Base-by-base conservation (phyloP, 805 yeast genomes). In the Henningerozyma blattae region DNA sequence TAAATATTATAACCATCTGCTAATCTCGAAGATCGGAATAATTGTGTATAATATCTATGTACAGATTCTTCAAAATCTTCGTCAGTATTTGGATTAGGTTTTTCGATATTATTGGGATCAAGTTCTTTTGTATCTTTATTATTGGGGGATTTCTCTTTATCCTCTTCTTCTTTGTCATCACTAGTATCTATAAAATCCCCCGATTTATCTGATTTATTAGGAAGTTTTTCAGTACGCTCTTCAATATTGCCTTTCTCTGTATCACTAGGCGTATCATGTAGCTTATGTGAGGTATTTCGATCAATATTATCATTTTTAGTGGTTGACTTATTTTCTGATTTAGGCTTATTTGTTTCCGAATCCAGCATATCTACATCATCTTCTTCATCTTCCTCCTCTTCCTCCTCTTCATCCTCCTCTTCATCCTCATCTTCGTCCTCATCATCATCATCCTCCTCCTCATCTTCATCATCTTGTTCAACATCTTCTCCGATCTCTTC, bases 1-100 rank as follows among this genome's bases (percentile, higher is more conserved):
- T 72, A 65, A 2, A 89, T 74, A 37, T 82, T 93, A 44, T 76
- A 75, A 1, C 70, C 59, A 3, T 67, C 62, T 7, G 84, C 75
- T 0, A 58, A 33, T 34, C 62, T 58, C 1, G 81, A 72, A 19
- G 70, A 70, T n/a, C 53, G 45, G 2, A 49, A 42, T 15, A 65
- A 46, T 7, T 50, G 52, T n/a, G 45, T 42, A 28, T 56, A 54
- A 29, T 54, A 51, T 9, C 56, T 52, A 34, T 60, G 53, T n/a
- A 55, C 41, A 10, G 27, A 24, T 8, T 24, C 27, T n/a, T 12
- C 5, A 12, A 24, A 24, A n/a, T 43, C 26, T 19, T 25, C 20
- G 15, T 30, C 18, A 3, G 18, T 8, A 8, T 22, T 20, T 4
- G 27, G 7, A 12, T 24, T n/a, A 10, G 27, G 27, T 31, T 27